Evolutionary conservation across 805 yeast genomes (phyloP).

Genomic region (Clavispora fructus): DNA sequence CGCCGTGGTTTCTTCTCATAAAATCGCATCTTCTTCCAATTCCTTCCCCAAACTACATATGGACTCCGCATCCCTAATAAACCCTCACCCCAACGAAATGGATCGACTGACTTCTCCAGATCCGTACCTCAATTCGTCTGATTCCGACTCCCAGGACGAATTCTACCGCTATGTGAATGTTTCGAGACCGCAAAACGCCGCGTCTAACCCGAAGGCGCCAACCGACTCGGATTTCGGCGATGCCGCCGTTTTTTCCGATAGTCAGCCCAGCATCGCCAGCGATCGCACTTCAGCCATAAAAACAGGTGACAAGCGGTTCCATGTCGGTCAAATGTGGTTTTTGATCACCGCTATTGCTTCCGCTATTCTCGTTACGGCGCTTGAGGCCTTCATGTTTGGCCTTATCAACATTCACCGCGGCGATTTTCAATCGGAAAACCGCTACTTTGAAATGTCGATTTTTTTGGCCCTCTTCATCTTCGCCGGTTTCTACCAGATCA

Average conservation of each 20-base stretch:
- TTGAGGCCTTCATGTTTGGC: conserved; percentile 38
- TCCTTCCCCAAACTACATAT: too few species aligned
- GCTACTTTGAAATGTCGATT: conserved; percentile 30
- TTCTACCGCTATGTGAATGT: neutral
- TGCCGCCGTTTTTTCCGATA: neutral
- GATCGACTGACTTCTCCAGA: neutral
- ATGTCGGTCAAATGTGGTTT: conserved; percentile 12
- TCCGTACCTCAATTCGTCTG: neutral
- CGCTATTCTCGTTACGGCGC: conserved; percentile 28
- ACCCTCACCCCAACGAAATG: neutral
- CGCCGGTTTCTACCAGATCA: conserved; percentile 39
- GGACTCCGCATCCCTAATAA: neutral
- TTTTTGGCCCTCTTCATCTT: conserved; percentile 45
- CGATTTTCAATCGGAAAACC: conserved; percentile 10
- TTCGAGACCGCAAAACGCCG: neutral
- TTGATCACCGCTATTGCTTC: conserved; percentile 27
- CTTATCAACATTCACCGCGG: conserved; percentile 31
- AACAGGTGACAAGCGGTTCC: neutral
- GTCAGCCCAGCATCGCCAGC: neutral
- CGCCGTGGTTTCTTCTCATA: too few species aligned
- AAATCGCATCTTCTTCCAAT: too few species aligned
- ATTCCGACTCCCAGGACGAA: neutral
- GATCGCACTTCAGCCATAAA: neutral
- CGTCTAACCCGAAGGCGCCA: neutral
- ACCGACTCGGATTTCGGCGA: neutral